Conservation (phyloP, 2,329 filamentous ascomycete species). For the Hypoxylon sp. region DNA sequence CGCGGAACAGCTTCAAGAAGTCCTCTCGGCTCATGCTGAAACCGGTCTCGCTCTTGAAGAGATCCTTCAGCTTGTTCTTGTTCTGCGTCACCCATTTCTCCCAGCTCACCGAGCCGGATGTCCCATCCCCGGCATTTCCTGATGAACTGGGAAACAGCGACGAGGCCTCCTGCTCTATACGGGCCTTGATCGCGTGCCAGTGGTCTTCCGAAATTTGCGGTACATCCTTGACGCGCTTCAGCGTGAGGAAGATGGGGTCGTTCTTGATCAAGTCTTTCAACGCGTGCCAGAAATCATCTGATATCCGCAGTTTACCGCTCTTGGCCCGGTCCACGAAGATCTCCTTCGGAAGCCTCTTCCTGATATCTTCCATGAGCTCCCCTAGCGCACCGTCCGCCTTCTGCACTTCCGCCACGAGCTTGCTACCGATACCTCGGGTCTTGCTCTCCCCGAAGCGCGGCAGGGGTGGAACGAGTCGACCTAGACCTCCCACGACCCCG, state of each 20-base stretch:
- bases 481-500: not conserved
- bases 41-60: constrained; percentile 9
- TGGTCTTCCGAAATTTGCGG: constrained; percentile 55
- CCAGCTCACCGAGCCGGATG: constrained; percentile 54
- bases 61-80: constrained; percentile 50
- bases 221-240: constrained; percentile 52
- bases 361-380: constrained; percentile 49
- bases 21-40: constrained; percentile 44
- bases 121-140: constrained; percentile 41
- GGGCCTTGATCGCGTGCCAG: constrained; percentile 56
- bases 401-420: too few species aligned
- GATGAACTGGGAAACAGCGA: constrained; percentile 39
- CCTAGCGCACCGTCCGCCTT: not conserved
- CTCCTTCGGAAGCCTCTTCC: constrained; percentile 61
- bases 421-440: too few species aligned
- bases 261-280: constrained; percentile 62
- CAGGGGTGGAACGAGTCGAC: constrained; percentile 6
- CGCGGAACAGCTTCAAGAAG: constrained; percentile 43
- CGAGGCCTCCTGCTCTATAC: constrained; percentile 51
- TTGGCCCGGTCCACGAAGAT: constrained; percentile 63
- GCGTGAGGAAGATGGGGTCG: constrained; percentile 56
- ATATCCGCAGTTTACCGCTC: constrained; percentile 62
- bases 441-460: too few species aligned
- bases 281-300: constrained; percentile 71
- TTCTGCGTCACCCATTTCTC: constrained; percentile 62